Percentiles rank a stretch among this genome's conserved stretches.
These are phyloP conservation scores for Sphagnum contortum DNA, from an alignment of 225 moss, liverwort and hornwort species.

Conservation along the genomic window DNA sequence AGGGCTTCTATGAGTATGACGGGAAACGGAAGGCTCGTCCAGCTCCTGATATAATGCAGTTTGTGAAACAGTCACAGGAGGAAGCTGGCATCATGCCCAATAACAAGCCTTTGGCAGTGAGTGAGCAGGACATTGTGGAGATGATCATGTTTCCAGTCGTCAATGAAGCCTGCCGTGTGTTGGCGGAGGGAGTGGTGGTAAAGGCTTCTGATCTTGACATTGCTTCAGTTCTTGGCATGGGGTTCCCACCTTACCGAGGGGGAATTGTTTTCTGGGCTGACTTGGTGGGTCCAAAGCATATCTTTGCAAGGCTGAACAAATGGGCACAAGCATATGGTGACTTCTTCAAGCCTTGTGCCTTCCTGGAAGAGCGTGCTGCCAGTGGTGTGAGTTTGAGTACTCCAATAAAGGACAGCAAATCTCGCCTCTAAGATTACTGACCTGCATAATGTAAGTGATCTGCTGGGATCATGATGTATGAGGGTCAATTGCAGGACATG, in stretches of 20 bases:
- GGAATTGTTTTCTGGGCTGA: constrained; percentile 92
- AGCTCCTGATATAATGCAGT: constrained; percentile 57
- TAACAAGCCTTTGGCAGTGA: constrained; percentile 78
- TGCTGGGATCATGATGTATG: too few relatives aligned
- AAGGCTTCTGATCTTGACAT: constrained; percentile 90
- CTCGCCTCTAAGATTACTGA: too few relatives aligned
- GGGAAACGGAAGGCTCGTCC: constrained; percentile 78
- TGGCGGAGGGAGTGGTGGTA: constrained; percentile 74
- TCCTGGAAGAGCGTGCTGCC: constrained; percentile 80
- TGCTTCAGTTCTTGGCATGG: constrained; percentile 93
- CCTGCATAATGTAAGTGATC: too few relatives aligned
- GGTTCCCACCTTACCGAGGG: constrained; percentile 97
- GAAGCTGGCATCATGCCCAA: constrained; percentile 63
- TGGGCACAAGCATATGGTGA: constrained; percentile 56
- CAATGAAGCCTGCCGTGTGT: constrained; percentile 86
- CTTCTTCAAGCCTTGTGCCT: constrained; percentile 87
- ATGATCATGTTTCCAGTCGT: constrained; percentile 94
- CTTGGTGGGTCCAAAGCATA: constrained; percentile 72
- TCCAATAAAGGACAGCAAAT: too few relatives aligned
- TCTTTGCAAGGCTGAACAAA: constrained; percentile 60
- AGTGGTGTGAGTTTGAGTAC: constrained; percentile 49
- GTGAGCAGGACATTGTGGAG: constrained; percentile 89
- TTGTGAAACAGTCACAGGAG: constrained; percentile 46
- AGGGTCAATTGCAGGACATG: too few relatives aligned
- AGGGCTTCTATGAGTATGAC: constrained; percentile 82